Evolutionary conservation across 176 grass and related monocot genomes (phyloP).

Genomic region (Lolium rigidum): DNA sequence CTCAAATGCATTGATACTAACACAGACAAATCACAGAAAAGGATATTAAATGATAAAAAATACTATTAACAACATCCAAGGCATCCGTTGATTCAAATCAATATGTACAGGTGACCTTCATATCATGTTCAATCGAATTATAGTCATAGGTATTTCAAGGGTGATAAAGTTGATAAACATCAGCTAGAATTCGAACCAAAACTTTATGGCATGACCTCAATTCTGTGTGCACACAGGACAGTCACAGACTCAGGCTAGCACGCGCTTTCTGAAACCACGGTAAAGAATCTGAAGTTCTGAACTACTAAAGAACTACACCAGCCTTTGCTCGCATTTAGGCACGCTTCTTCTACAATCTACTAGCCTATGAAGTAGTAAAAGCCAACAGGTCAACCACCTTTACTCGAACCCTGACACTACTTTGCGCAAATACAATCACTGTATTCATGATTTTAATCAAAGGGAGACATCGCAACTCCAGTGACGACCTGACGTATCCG

Average conservation of each 20-base stretch:
- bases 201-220: background rate
- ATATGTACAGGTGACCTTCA: background rate
- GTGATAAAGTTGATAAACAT: background rate
- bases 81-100: background rate
- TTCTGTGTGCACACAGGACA: background rate
- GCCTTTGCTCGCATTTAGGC: background rate
- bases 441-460: background rate
- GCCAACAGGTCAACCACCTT: background rate
- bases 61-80: too few species aligned
- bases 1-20: background rate
- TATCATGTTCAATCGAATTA: background rate
- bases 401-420: slow-evolving; percentile 8
- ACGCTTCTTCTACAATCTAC: slow-evolving; percentile 7
- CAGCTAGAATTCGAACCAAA: background rate
- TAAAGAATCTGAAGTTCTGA: background rate
- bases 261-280: background rate
- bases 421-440: background rate
- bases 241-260: slow-evolving; percentile 9
- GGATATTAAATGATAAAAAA: background rate
- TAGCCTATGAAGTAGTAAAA: background rate
- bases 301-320: background rate
- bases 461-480: background rate
- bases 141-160: background rate
- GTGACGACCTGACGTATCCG: background rate
- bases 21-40: slow-evolving; percentile 13